phyloP scores from a whole-genome alignment of 768 basidiomycete species.

The Termitomyces sp. region DNA sequence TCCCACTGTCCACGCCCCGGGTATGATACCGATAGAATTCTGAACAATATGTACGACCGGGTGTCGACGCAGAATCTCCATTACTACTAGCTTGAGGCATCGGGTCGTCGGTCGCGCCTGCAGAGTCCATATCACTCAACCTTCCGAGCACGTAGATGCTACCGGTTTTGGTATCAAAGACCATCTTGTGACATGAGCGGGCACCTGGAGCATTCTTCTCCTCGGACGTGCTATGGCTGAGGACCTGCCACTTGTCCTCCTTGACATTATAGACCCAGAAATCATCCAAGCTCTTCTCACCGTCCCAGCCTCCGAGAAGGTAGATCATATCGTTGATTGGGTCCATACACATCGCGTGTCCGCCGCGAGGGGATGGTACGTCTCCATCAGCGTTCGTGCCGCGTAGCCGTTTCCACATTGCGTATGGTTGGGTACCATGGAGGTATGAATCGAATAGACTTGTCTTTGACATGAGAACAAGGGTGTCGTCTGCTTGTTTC shows the following conservation, averaged over 20 bases:
- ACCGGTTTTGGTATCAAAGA: slow-evolving; percentile 66
- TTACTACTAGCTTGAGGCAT: slow-evolving; percentile 6
- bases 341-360: slow-evolving; percentile 82
- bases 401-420: slow-evolving; percentile 54
- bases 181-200: slow-evolving; percentile 79
- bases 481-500: slow-evolving; percentile 46
- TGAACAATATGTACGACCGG: slow-evolving; percentile 37
- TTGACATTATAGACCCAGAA: slow-evolving; percentile 70
- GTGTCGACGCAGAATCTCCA: slow-evolving; percentile 7
- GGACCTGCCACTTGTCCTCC: slow-evolving; percentile 53
- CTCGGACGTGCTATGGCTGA: slow-evolving; percentile 47
- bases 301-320: slow-evolving; percentile 78
- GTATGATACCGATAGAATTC: slow-evolving; percentile 80
- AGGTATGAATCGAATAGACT: slow-evolving; percentile 62
- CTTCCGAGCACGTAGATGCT: slow-evolving; percentile 71
- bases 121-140: slow-evolving; percentile 50
- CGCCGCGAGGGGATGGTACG: slow-evolving; percentile 61
- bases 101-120: slow-evolving; percentile 19
- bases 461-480: slow-evolving; percentile 42
- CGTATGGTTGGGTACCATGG: slow-evolving; percentile 49
- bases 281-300: slow-evolving; percentile 66
- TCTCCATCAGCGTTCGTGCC: slow-evolving; percentile 64
- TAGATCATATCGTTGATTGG: slow-evolving; percentile 56
- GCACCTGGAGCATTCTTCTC: slow-evolving; percentile 65
- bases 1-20: slow-evolving; percentile 50